Evolutionary conservation across 2,329 filamentous ascomycete genomes (phyloP), one percentile per base, ranked within the genome.

Genomic region (Ophiostoma tasmaniense): DNA sequence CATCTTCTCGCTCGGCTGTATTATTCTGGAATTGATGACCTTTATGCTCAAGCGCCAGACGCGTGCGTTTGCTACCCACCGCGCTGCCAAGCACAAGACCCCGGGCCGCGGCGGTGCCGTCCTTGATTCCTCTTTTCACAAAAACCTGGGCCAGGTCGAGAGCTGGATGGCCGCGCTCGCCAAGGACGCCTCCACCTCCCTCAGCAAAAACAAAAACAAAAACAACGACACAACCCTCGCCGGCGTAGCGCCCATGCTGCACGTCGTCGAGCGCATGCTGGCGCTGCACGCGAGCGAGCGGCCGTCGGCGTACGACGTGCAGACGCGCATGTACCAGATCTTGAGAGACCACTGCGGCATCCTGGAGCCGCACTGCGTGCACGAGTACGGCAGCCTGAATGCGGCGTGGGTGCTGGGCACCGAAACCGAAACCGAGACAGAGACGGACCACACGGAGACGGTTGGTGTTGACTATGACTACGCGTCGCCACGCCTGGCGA

Each of bases 1-100:
- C 75, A 81, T 93, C 25, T 93, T 90, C 78, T 90, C 89, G 2
- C 81, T 92, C 1, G 90, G 87, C 11, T 90, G 89, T 76, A 83
- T 92, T 67, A 90, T 90, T 71, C 80, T 92, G 20, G 90, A 93
- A 72, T 83, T 93, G 37, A 75, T 92, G 25, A 87, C 87, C 28
- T 87, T 90, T 74, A 80, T 90, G 69, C 77, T 92, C 70, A 90
- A 91, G 76, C 87, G 88, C 73, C 86, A 87, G 67, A 82, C 85
- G 0, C 83, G 85, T 66, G 84, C 88, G 33, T 92, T 92, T 74
- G 81, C 86, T 42, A 82, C 86, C 30, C 87, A 91, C 75, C 87
- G 90, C 6, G 83, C 86, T 1, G 83, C 85, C 3, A 89, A 88
- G 75, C 87, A 89, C 75, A 88, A 87, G 75, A 84, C 79, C 55